Conservation (phyloP, 2,329 filamentous ascomycete genomes). For the Xylaria hypoxylon region DNA sequence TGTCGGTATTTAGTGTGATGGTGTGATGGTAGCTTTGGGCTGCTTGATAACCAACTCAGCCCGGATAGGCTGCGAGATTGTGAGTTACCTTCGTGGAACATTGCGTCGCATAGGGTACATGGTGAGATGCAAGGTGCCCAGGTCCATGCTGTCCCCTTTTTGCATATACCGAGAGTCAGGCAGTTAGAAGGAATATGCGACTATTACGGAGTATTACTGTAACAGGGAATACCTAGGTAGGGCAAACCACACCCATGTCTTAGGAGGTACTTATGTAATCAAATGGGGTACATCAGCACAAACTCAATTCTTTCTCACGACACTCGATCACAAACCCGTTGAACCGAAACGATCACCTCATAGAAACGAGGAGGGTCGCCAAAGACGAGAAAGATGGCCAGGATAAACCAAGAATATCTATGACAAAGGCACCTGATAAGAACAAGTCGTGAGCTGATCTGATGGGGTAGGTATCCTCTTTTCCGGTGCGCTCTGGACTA, state of each 20-base stretch:
- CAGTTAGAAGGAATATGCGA: not conserved
- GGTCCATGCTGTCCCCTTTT: slow-evolving; percentile 25
- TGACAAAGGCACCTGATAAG: not conserved
- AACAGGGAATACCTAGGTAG: too few species aligned
- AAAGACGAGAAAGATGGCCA: not conserved
- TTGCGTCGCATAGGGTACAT: slow-evolving; percentile 20
- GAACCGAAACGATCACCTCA: not conserved
- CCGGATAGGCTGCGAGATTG: slow-evolving; percentile 35
- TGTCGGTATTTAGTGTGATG: slow-evolving; percentile 12
- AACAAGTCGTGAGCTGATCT: slow-evolving; percentile 2
- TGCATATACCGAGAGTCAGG: slow-evolving; percentile 16
- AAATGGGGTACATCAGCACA: not conserved
- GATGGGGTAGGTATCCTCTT: slow-evolving; percentile 21
- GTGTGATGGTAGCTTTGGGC: slow-evolving; percentile 6
- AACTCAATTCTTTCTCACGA: not conserved
- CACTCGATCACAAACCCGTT: not conserved
- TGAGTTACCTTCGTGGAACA: slow-evolving; percentile 24
- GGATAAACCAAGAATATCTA: not conserved
- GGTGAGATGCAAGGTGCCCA: not conserved
- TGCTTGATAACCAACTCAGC: slow-evolving; percentile 28
- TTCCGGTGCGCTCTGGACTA: not conserved
- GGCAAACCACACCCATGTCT: not conserved
- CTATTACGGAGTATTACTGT: slow-evolving; percentile 4
- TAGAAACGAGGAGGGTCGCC: not conserved
- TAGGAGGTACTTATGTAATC: slow-evolving; percentile 9